phyloP scores from a whole-genome alignment of 108 stramenopile genomes.

The Aurantiochytrium sp. region DNA sequence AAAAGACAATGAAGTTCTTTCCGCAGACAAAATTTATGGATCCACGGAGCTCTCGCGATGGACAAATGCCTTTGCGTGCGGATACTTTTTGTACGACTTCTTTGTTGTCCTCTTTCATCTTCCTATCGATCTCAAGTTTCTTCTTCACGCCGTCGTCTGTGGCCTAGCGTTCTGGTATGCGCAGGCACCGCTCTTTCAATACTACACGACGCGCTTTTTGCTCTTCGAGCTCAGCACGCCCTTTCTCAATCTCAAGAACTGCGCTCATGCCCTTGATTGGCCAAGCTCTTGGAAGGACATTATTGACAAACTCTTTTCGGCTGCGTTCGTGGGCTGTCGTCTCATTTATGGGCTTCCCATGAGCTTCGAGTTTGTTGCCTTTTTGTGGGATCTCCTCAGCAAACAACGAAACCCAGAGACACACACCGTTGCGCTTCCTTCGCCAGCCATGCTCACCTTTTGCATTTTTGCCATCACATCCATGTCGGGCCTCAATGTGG shows the following conservation, averaged over 20 bases:
- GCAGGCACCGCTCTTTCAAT: neutral
- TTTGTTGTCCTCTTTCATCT: neutral
- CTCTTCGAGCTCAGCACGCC: neutral
- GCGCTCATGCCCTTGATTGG: neutral
- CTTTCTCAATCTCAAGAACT: neutral
- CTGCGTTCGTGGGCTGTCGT: neutral
- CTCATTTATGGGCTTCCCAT: neutral
- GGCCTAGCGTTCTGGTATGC: neutral
- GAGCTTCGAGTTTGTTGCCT: neutral
- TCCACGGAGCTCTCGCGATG: neutral
- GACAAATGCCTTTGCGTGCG: neutral
- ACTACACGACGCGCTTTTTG: neutral
- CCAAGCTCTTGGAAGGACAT: neutral
- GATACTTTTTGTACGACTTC: neutral
- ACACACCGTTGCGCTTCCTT: neutral
- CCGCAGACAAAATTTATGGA: neutral
- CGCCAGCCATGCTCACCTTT: neutral
- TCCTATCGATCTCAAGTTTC: neutral
- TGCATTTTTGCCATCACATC: neutral
- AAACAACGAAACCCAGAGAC: neutral
- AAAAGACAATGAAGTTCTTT: neutral
- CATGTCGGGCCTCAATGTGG: neutral
- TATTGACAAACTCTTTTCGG: neutral
- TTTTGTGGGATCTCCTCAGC: neutral
- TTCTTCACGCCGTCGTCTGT: neutral